Evolutionary conservation across 495 filamentous ascomycete genomes (phyloP), one percentile per base, ranked within the genome.

Genomic region (Neurospora sp.): DNA sequence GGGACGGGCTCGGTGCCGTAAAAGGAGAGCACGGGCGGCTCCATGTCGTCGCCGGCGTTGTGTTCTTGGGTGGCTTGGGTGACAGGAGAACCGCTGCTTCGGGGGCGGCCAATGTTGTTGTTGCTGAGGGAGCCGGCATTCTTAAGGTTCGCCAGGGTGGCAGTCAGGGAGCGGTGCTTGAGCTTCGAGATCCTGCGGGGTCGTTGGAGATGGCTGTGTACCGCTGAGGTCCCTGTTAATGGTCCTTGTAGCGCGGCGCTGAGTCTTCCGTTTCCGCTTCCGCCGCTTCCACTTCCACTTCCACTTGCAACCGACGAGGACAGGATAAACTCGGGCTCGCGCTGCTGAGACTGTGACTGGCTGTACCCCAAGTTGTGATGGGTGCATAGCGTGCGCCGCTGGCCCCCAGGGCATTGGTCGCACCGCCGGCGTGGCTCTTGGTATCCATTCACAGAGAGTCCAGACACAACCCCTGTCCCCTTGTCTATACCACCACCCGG

Each of bases 11-110:
- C 84, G 39, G 89, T 88, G 75, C 93, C 93, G 70, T 75, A 93
- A 88, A 82, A 97, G 88, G 76, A 95, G 86, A 82, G 89, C 88
- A 75, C 92, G 89, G 79, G 96, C 89, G 83, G 96, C 88, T 78
- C 94, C 94, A 85, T 87, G 79, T 76, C 82, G 62, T 69, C 71
- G 73, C 71, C 74, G 49, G 74, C 23, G 46, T 31, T 72, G 37
- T 74, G 20, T 12, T 60, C 70, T n/a, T 27, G 31, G 14, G 72
- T 73, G 41, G 72, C 54, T 23, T 31, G 23, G 69, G 73, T 23
- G 74, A 62, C 70, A 12, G 76, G 40, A 66, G 54, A 66, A 66
- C 27, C 54, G 54, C 54, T 66, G 54, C 46, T 72, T 73, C 54
- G 73, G 69, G 39, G 72, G 42, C 60, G 74, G 72, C 39, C 38